Evolutionary conservation across 2,329 filamentous ascomycete species (phyloP), one percentile per base, ranked within the genome.

Genomic region (Colletotrichum eremochloae): DNA sequence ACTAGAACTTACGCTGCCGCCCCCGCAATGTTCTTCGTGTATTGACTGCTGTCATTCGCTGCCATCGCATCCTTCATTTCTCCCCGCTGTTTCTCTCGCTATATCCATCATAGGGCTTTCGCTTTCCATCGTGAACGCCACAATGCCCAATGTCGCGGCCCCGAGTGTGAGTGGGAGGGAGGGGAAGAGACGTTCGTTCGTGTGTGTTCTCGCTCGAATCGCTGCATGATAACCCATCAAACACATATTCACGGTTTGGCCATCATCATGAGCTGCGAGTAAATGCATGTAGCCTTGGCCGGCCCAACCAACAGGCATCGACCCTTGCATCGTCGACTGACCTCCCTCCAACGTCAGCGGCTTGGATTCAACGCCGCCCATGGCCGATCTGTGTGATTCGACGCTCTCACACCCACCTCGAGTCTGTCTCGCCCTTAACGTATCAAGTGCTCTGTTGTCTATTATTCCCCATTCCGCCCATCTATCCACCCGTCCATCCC

Each of bases 61-160:
- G 36, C 33, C n/a, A 9, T 29, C 9, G 14, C 50, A 42, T 44
- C 24, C 3, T 24, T 67, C 42, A 46, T 63, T 58, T 67, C 36
- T 3, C 7, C 14, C 38, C 64, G 68, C 68, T 58, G 31, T 68
- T 71, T 71, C 50, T 71, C 40, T 71, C 68, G 68, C 68, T 42
- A 20, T 11, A 44, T 53, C 44, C n/a, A 18, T 14, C 31, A 52
- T 9, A 14, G 40, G 5, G n/a, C 68, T 63, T 52, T 55, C 40
- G 33, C 42, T 24, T 33, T 56, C 62, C 62, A 44, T 69, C 61
- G 46, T 36, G 40, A 67, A 33, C 46, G 29, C 36, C 58, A 36
- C 20, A n/a, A 52, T 63, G 24, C 24, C 24, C 24, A 24, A 24
- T 24, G 24, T 24, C 24, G 24, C 24, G 24, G 24, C 24, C 24